A percentile compares a stretch with the other conserved stretches of the same genome.
Conservation (phyloP, 2,329 filamentous ascomycete species). For the Diaporthe sp. region DNA sequence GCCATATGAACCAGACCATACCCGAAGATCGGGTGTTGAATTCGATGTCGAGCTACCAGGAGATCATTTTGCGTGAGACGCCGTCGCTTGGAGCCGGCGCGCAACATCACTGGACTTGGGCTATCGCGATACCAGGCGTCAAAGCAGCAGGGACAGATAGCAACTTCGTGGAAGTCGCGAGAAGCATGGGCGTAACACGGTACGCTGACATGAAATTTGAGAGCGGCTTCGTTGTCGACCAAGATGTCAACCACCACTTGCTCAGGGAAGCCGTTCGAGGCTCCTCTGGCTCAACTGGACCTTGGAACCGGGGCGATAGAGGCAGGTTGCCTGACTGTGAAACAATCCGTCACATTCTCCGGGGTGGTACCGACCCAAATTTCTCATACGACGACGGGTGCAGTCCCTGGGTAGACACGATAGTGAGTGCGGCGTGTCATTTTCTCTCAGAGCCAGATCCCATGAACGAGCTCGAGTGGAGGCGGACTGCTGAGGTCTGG, state of each 20-base stretch:
- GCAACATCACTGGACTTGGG: neutral
- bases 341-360: neutral
- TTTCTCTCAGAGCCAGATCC: neutral
- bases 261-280: neutral
- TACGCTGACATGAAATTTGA: neutral
- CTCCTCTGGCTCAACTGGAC: neutral
- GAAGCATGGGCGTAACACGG: neutral
- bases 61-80: neutral
- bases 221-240: neutral
- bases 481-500: neutral
- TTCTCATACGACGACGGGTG: neutral
- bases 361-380: neutral
- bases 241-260: neutral
- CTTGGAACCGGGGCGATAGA: neutral
- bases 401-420: neutral
- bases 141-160: neutral
- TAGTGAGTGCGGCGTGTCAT: neutral
- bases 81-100: neutral
- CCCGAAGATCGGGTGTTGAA: neutral
- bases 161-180: neutral
- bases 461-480: neutral
- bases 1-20: neutral
- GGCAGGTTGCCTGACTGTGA: neutral
- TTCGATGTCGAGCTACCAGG: neutral
- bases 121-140: neutral